A percentile compares a stretch with the other conserved stretches of the same genome.
Conservation (phyloP, 148 eudicot species). For the Chenopodium quinoa region DNA sequence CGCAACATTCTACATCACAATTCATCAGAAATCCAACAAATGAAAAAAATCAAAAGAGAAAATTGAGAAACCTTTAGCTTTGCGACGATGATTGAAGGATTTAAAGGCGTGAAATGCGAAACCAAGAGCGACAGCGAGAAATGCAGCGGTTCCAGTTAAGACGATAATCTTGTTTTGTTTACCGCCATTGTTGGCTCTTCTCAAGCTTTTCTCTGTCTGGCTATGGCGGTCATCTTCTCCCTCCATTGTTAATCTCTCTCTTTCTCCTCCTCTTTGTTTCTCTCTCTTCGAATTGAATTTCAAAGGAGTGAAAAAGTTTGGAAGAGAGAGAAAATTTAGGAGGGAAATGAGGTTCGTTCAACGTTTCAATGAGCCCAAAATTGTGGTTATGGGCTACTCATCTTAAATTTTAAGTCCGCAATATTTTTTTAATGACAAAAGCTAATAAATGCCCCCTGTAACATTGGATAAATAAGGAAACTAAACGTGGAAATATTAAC, state of each 20-base stretch:
- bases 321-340: slow-evolving; percentile 7
- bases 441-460: too few relatives aligned
- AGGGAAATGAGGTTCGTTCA: slow-evolving; percentile 11
- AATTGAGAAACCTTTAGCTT: slow-evolving; percentile 45
- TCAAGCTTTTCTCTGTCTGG: slow-evolving; percentile 20
- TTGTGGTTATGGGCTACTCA: too few relatives aligned
- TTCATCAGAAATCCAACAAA: slow-evolving; percentile 1
- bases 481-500: too few relatives aligned
- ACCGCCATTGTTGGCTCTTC: slow-evolving; percentile 8
- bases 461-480: too few relatives aligned
- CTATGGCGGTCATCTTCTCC: slow-evolving; percentile 14
- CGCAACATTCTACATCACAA: background rate
- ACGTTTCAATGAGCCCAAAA: background rate
- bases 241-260: slow-evolving; percentile 8
- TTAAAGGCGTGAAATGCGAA: slow-evolving; percentile 57
- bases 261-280: background rate
- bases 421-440: too few relatives aligned
- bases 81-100: slow-evolving; percentile 42
- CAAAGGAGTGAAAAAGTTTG: background rate
- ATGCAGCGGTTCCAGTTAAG: slow-evolving; percentile 76
- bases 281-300: background rate
- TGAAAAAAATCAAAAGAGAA: background rate
- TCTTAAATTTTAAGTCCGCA: too few relatives aligned
- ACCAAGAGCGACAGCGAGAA: slow-evolving; percentile 66
- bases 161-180: slow-evolving; percentile 43